Conservation (phyloP, 75 land plant species). For the Sequoiadendron giganteum region DNA sequence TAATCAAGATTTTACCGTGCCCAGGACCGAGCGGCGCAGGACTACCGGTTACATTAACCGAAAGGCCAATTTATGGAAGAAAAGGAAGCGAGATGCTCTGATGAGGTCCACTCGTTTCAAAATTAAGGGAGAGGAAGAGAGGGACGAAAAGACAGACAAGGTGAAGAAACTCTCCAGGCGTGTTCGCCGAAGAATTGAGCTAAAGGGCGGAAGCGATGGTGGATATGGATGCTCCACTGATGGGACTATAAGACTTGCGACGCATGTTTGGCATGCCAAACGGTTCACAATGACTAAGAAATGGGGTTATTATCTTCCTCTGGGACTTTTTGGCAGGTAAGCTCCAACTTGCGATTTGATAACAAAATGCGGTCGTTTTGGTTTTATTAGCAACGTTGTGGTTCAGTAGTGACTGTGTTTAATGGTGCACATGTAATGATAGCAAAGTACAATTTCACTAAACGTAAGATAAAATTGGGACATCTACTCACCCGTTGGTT, state of each 20-base stretch:
- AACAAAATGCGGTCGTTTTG: background rate
- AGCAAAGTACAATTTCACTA: background rate
- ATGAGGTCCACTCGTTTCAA: constrained; percentile 5
- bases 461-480: background rate
- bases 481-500: background rate
- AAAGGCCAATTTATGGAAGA: constrained; percentile 12
- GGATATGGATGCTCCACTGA: constrained; percentile 57
- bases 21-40: constrained; percentile 45
- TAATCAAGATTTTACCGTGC: constrained; percentile 28
- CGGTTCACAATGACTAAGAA: constrained; percentile 74
- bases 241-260: constrained; percentile 73
- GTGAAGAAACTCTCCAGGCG: constrained; percentile 32
- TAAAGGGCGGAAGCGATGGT: constrained; percentile 36
- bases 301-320: constrained; percentile 85
- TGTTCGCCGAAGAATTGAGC: constrained; percentile 63
- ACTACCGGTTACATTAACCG: constrained; percentile 35
- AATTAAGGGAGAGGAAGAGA: background rate
- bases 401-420: background rate
- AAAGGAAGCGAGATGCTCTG: constrained; percentile 11
- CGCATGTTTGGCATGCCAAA: constrained; percentile 98
- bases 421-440: background rate
- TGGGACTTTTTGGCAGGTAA: constrained; percentile 82
- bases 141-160: constrained; percentile 14
- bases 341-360: background rate
- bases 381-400: background rate